Evolutionary conservation across 2,329 filamentous ascomycete species (phyloP).

Genomic region (Exophiala mesophila): DNA sequence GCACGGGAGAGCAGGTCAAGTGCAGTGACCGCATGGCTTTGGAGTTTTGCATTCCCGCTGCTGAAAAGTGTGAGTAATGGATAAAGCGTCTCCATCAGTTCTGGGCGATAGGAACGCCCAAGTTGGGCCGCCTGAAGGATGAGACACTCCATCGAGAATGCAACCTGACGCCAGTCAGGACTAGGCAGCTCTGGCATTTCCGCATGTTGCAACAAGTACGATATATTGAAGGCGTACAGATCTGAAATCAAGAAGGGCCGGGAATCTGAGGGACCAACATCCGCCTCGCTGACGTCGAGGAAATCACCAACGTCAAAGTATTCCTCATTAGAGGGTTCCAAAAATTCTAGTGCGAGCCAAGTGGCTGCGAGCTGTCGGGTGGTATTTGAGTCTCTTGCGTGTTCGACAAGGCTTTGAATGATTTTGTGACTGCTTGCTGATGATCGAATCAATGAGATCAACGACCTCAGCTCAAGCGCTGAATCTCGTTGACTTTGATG

Average conservation of each 20-base stretch:
- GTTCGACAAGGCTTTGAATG: conserved; percentile 61
- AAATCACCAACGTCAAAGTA: conserved; percentile 61
- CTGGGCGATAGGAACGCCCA: conserved; percentile 66
- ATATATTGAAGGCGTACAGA: conserved; percentile 40
- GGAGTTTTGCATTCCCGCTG: conserved; percentile 61
- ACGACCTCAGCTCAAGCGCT: conserved; percentile 55
- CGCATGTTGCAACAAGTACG: conserved; percentile 31
- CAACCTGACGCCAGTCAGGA: conserved; percentile 67
- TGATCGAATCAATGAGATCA: conserved; percentile 53
- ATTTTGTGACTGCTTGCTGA: conserved; percentile 46
- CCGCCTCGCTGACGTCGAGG: conserved; percentile 49
- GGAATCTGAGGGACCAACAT: conserved; percentile 32
- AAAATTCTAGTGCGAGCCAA: conserved; percentile 72
- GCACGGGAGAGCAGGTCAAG: conserved; percentile 72
- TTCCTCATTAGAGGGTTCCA: conserved; percentile 45
- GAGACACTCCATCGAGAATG: conserved; percentile 74
- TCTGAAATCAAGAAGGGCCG: conserved; percentile 40
- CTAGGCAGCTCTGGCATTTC: conserved; percentile 34
- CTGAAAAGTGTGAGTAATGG: conserved; percentile 86
- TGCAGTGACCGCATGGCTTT: conserved; percentile 75
- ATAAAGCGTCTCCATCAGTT: conserved; percentile 87
- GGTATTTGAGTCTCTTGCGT: conserved; percentile 54
- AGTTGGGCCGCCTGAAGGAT: conserved; percentile 68
- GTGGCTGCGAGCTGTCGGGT: conserved; percentile 63
- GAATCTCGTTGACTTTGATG: conserved; percentile 38